phyloP scores from a whole-genome alignment of 345 rosid species.

The Noccaea bulbosa region DNA sequence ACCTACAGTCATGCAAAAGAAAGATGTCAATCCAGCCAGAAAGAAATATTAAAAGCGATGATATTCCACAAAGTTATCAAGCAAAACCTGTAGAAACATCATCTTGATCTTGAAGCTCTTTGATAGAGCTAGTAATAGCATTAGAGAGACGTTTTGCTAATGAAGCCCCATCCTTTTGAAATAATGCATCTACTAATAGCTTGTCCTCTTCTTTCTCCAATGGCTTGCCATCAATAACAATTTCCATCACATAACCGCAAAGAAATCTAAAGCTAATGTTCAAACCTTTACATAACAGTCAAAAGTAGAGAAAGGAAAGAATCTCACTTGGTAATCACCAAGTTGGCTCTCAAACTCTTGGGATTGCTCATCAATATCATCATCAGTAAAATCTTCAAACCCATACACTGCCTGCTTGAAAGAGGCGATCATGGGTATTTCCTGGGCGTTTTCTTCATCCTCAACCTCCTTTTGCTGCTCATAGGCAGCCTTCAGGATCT shows the following conservation, averaged over 20 bases:
- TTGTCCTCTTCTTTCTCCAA: conserved; percentile 5
- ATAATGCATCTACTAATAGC: background rate
- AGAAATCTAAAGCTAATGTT: background rate
- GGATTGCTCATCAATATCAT: background rate
- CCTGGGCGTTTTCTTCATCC: background rate
- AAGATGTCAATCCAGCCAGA: background rate
- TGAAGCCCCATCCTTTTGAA: conserved; percentile 9
- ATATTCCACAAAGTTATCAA: background rate
- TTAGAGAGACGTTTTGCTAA: conserved; percentile 25
- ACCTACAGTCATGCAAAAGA: background rate
- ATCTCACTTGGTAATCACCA: background rate
- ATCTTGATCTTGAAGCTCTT: conserved; percentile 6
- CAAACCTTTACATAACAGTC: background rate
- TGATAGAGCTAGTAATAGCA: background rate
- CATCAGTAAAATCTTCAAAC: background rate
- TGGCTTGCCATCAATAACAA: background rate
- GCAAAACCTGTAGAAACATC: conserved; percentile 4
- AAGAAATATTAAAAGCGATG: background rate
- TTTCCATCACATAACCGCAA: background rate
- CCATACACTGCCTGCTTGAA: conserved; percentile 11
- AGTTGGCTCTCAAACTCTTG: background rate
- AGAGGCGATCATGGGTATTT: background rate
- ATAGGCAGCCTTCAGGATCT: conserved; percentile 2
- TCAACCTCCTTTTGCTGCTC: background rate
- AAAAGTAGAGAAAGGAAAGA: background rate